phyloP scores from a whole-genome alignment of 192 early-diverging fungal genomes.

The Rhizophagus sp. region DNA sequence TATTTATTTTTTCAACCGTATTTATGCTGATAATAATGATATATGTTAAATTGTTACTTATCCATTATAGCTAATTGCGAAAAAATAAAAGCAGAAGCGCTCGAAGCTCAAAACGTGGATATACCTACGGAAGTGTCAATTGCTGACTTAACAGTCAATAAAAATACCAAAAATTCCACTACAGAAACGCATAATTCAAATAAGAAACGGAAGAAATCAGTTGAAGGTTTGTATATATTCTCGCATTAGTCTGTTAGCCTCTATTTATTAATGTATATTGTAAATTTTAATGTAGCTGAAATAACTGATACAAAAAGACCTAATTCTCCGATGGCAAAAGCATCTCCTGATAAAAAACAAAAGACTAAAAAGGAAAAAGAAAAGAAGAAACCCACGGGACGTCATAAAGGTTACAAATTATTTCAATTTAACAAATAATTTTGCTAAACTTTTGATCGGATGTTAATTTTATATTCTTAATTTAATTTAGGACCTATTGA shows the following conservation, averaged over 20 bases:
- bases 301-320: not conserved
- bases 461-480: constrained; percentile 1
- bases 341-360: constrained; percentile 48
- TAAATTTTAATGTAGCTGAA: not conserved
- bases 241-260: not conserved
- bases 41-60: not conserved
- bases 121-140: not conserved
- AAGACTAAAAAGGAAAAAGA: constrained; percentile 59
- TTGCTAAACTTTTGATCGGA: not conserved
- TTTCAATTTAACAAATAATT: not conserved
- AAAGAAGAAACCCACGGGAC: constrained; percentile 51
- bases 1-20: not conserved
- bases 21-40: not conserved
- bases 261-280: not conserved
- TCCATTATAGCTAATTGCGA: not conserved
- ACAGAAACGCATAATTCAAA: not conserved
- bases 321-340: constrained; percentile 13
- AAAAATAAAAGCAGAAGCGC: not conserved
- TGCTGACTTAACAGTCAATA: not conserved
- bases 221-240: not conserved
- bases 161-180: not conserved
- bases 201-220: constrained; percentile 12
- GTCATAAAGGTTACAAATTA: constrained; percentile 50
- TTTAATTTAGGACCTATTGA: constrained; percentile 66
- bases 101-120: not conserved